Base-by-base conservation (phyloP, 176 grass and related monocot species). In the Oryza nivara region DNA sequence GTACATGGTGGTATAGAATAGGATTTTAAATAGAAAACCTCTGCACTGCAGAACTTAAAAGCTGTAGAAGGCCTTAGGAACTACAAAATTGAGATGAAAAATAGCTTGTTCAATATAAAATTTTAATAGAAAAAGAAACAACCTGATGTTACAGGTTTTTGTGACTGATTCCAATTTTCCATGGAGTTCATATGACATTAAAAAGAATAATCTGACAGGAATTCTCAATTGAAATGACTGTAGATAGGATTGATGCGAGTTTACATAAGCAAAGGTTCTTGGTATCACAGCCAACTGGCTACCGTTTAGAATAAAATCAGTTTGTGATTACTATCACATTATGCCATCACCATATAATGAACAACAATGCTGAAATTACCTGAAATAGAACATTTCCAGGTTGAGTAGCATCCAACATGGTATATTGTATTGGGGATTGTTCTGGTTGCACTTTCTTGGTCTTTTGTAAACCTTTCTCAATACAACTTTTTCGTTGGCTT, bases 361-460 rank as follows among this genome's bases (percentile, higher is more conserved):
- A 46, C 41, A 4, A 61, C 7, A 81, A 72, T 79, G 23, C 16
- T 23, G 3, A 44, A 40, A 77, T 75, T 68, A 91, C 92, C 92
- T 90, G 88, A 82, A 90, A 86, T 10, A 82, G 66, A 79, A 75
- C 34, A 88, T 86, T 90, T 74, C 78, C 78, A 22, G 85, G 68
- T 51, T 83, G 91, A 68, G 68, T 1, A 80, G 80, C 71, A 54
- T 91, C 82, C 26, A 81, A 41, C 70, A 88, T 77, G 19, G 72
- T 26, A 82, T 79, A 92, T 6, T 81, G 54, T 17, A 76, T 44
- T 41, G 78, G 74, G 80, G 82, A 73, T 80, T 88, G 85, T 82
- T 73, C 82, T 14, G 40, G 20, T 11, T 52, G 85, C 38, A 68
- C 40, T 76, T 88, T 80, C 38, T 87, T 78, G 78, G 77, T 86